Base-by-base conservation (phyloP, 352 stramenopile genomes). In the Sclerospora graminicola region DNA sequence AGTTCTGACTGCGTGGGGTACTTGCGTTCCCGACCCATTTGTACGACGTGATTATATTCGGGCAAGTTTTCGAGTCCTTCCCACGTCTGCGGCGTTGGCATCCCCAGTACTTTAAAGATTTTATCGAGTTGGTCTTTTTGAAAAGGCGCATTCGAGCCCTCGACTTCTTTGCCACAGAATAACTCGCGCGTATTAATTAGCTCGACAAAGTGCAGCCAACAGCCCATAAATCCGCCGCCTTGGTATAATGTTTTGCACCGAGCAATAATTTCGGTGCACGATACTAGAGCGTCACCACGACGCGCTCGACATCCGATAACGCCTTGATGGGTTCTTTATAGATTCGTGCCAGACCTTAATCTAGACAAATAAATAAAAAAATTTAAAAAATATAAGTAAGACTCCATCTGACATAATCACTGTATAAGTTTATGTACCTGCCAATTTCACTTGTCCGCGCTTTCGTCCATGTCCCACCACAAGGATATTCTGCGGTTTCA, bases 281-380 rank as follows among this genome's bases (percentile, higher is more conserved):
- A 49, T 98, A 98, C 94, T 90, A 98, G 4, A 98, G 69, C 20
- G 92, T 98, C 41, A 98, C 94, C 13, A 98, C 94, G 32, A 97
- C 78, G 15, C 81, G 71, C 55, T 93, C 82, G 6, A 93, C 82
- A 43, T 93, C 82, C 27, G 82, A 86, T 3, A 95, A 68, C 21
- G 81, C 77, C 43, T 93, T 91, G 47, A 94, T 86, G 4, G 83
- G 83, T 51, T 93, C 80, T 40, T 84, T 87, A 63, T 92, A 95
- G 21, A 91, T 69, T 8, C 83, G 75, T n/a, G 83, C 82, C 1
- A 95, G 58, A 5, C 83, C 83, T 29, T 94, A 88, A 59, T 95
- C 83, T 77, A 54, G 1, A 15, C n/a, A 43, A 32, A 23, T 9
- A 34, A 21, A 34, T 5, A 15, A 2, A 20, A n/a, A 13, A 4